phyloP scores from a whole-genome alignment of 441 rosid genomes.

The Adansonia madagascariensis region DNA sequence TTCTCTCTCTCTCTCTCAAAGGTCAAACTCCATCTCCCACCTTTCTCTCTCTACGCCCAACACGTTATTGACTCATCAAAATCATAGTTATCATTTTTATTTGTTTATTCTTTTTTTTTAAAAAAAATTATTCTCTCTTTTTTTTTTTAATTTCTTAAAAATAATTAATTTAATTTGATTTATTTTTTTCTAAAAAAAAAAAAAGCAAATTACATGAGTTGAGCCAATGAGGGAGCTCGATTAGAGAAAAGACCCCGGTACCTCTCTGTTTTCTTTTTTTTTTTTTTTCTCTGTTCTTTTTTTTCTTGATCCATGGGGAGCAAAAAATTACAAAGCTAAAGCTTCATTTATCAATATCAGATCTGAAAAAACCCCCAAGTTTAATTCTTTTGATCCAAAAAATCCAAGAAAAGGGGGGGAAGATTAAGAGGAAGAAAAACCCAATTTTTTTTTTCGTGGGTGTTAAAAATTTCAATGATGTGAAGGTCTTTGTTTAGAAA shows the following conservation, averaged over 20 bases:
- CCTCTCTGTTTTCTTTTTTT: slow-evolving; percentile 32
- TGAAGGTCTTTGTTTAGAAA: slow-evolving; percentile 47
- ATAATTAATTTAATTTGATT: background rate
- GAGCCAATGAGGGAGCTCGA: slow-evolving; percentile 50
- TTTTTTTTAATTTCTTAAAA: background rate
- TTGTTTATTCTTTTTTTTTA: background rate
- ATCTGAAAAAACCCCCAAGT: slow-evolving; percentile 26
- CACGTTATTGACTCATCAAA: slow-evolving; percentile 46
- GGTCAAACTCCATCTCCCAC: slow-evolving; percentile 40
- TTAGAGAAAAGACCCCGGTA: slow-evolving; percentile 31
- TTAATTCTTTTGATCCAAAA: slow-evolving; percentile 37
- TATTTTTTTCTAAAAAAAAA: slow-evolving; percentile 25
- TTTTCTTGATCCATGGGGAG: slow-evolving; percentile 43
- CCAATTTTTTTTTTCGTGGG: slow-evolving; percentile 22
- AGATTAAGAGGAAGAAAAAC: slow-evolving; percentile 27
- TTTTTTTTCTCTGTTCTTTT: slow-evolving; percentile 17
- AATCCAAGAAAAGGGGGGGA: background rate
- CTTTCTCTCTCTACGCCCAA: slow-evolving; percentile 30
- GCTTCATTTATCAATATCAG: slow-evolving; percentile 35
- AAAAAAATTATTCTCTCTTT: background rate
- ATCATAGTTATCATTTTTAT: background rate
- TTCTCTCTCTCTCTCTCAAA: slow-evolving; percentile 27
- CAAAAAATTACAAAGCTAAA: background rate
- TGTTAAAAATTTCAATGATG: slow-evolving; percentile 60
- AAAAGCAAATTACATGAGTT: slow-evolving; percentile 39